Evolutionary conservation across 2,329 filamentous ascomycete genomes (phyloP), one percentile per base, ranked within the genome.

Genomic region (Beauveria sp.): DNA sequence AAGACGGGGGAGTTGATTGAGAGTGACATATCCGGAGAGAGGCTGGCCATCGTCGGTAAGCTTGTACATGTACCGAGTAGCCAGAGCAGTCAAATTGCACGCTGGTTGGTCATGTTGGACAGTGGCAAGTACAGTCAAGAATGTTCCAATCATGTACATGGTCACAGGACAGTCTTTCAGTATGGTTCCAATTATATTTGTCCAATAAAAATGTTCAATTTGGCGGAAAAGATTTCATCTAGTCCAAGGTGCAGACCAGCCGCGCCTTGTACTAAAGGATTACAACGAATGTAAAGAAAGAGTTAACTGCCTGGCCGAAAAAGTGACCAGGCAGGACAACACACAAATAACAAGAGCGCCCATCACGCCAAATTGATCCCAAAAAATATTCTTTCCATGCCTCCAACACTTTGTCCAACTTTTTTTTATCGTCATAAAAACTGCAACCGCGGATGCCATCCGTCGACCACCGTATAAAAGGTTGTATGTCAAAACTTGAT

Each of bases 401-500:
- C 58, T 66, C 65, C 63, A 64, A 55, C 65, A 60, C 66, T 61
- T 56, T 63, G 57, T 63, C 63, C 63, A 57, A 61, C 62, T 64
- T 67, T 67, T 67, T 66, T 70, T 66, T 69, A 70, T 75, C 67
- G 67, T 74, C 67, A 70, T 70, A 65, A 66, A 66, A 66, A 62
- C 55, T 14, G 58, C 18, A 40, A 51, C 30, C 51, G 16, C 42
- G 34, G 50, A 60, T 47, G n/a, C 20, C 42, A 28, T 55, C 58
- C 50, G 65, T 68, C 66, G 66, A 68, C 63, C 67, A 64, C 63
- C 63, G 45, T 56, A 69, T 66, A 67, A 68, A 68, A 68, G 66
- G 68, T 70, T 69, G 67, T 71, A 67, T 49, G 68, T 67, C 70
- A 68, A 60, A 72, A 73, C 73, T 71, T 75, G 73, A 73, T 79